Evolutionary conservation across 2,329 filamentous ascomycete species (phyloP).

Genomic region (Paramyrothecium sp.): DNA sequence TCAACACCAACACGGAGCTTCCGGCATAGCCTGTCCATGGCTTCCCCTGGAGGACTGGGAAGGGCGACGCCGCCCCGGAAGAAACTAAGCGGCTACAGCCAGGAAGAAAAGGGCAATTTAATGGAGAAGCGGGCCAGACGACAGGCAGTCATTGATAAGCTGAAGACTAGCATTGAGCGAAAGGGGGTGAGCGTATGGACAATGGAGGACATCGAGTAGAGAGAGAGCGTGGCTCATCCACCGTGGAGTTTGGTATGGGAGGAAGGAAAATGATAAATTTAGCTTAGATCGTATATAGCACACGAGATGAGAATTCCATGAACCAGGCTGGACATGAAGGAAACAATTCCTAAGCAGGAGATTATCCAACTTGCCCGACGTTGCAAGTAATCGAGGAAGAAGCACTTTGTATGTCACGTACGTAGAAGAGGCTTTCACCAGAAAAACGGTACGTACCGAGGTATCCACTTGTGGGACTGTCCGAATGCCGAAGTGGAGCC

Average conservation of each 20-base stretch:
- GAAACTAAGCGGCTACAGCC: constrained; percentile 61
- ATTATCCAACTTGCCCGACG: no score
- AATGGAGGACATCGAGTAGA: constrained; percentile 47
- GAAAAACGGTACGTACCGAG: not conserved
- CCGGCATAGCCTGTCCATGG: constrained; percentile 35
- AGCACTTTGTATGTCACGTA: no score
- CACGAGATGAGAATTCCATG: not conserved
- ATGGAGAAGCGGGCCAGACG: constrained; percentile 53
- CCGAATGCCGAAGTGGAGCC: not conserved
- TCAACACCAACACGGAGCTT: constrained; percentile 38
- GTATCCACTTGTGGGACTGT: not conserved
- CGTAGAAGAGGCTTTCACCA: no score
- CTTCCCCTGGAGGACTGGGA: constrained; percentile 39
- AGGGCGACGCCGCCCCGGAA: constrained; percentile 51
- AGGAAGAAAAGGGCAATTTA: constrained; percentile 56
- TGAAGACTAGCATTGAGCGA: constrained; percentile 48
- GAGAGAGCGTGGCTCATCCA: not conserved
- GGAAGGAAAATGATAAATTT: constrained; percentile 14
- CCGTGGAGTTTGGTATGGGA: not conserved
- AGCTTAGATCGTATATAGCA: constrained; percentile 24
- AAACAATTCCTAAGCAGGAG: no score
- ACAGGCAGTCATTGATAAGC: constrained; percentile 49
- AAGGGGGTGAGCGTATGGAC: constrained; percentile 49
- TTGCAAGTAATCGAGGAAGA: no score
- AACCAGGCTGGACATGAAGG: not conserved